Conservation (phyloP, 139 green algal genomes). For the Klebsormidium nitens region DNA sequence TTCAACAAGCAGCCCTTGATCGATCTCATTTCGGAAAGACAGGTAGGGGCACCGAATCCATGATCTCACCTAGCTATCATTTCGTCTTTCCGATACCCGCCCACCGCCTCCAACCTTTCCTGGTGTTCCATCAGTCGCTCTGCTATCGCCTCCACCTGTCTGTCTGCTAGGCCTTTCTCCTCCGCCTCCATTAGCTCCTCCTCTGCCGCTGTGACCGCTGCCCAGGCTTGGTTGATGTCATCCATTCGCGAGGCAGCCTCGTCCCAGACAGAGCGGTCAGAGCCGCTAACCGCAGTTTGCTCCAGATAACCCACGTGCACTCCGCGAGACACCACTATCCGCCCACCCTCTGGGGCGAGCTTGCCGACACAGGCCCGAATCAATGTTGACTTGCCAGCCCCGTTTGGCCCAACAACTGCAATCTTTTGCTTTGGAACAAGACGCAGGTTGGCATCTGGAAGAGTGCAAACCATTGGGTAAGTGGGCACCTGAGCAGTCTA, state of each 20-base stretch:
- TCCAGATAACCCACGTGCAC: slow-evolving; percentile 25
- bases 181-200: slow-evolving; percentile 4
- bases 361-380: slow-evolving; percentile 18
- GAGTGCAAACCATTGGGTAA: no score
- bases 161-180: slow-evolving; percentile 23
- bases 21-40: background rate
- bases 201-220: slow-evolving; percentile 6
- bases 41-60: background rate
- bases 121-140: slow-evolving; percentile 28
- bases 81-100: slow-evolving; percentile 55
- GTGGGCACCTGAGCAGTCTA: no score
- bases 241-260: slow-evolving; percentile 56
- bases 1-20: background rate
- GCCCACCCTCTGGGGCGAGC: slow-evolving; percentile 8
- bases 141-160: no score
- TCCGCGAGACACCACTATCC: slow-evolving; percentile 18
- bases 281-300: slow-evolving; percentile 51
- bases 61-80: slow-evolving; percentile 41
- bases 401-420: slow-evolving; percentile 30
- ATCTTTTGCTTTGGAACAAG: slow-evolving; percentile 11
- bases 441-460: slow-evolving; percentile 11
- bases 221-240: slow-evolving; percentile 14
- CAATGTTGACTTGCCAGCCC: slow-evolving; percentile 35
- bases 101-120: slow-evolving; percentile 46
- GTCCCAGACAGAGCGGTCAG: slow-evolving; percentile 50